A percentile compares a stretch with the other conserved stretches of the same genome.
Evolutionary conservation across 495 filamentous ascomycete genomes (phyloP).

Genomic region (Talaromyces ruber): DNA sequence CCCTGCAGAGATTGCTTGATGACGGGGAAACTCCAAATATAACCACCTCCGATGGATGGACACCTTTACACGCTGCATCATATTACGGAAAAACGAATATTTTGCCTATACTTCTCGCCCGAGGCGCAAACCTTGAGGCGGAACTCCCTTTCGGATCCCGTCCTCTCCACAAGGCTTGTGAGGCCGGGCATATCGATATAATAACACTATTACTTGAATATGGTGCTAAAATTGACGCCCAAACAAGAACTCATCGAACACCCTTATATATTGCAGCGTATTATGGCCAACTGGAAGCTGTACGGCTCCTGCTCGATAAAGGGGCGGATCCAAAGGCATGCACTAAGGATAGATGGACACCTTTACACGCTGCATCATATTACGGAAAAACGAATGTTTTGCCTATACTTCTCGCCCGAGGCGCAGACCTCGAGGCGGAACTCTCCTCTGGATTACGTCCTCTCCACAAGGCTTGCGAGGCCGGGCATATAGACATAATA

Average conservation of each 20-base stretch:
- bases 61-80: neutral
- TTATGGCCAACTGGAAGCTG: neutral
- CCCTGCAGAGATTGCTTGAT: slow-evolving; percentile 23
- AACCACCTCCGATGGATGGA: slow-evolving; percentile 1
- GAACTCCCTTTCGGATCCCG: neutral
- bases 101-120: slow-evolving; percentile 12
- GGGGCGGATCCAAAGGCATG: slow-evolving; percentile 18
- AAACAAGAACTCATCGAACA: neutral
- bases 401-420: slow-evolving; percentile 14
- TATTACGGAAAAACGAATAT: neutral
- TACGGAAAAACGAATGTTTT: neutral
- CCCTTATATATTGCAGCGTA: slow-evolving; percentile 1
- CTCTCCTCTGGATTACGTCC: neutral
- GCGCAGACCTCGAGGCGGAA: slow-evolving; percentile 10
- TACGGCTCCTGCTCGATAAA: slow-evolving; percentile 13
- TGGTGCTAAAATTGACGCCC: slow-evolving; percentile 24
- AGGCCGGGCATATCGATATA: slow-evolving; percentile 23
- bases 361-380: neutral
- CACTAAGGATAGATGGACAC: slow-evolving; percentile 12
- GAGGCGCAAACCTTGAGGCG: slow-evolving; percentile 12
- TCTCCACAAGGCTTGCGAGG: slow-evolving; percentile 30
- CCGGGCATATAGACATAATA: slow-evolving; percentile 26
- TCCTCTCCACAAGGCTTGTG: slow-evolving; percentile 29
- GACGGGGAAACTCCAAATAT: neutral
- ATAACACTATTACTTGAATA: slow-evolving; percentile 31